Evolutionary conservation across 305 asterid genomes (phyloP).

Genomic region (Plantago lanceolata): DNA sequence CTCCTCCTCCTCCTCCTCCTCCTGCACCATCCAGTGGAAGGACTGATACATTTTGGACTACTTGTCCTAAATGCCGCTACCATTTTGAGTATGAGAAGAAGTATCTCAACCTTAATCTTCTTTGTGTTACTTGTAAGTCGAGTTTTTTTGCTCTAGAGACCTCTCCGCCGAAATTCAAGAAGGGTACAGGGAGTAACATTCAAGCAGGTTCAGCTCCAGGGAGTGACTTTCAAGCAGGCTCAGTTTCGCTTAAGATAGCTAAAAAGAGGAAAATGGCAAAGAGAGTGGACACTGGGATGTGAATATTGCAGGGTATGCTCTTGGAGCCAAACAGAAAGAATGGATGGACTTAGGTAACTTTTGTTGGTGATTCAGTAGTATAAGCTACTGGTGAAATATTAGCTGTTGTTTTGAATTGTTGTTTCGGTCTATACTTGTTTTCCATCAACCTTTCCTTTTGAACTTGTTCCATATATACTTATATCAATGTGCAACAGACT

Average conservation of each 20-base stretch:
- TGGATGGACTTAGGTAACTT: not conserved
- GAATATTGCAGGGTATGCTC: conserved; percentile 15
- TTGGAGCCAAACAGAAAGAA: conserved; percentile 19
- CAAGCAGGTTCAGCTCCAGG: conserved; percentile 8
- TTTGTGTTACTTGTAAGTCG: conserved; percentile 51
- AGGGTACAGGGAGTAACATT: too few relatives aligned
- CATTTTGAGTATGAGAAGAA: conserved; percentile 49
- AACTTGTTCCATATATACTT: too few relatives aligned
- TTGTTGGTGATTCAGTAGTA: too few relatives aligned
- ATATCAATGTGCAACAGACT: too few relatives aligned
- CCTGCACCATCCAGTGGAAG: conserved; percentile 26
- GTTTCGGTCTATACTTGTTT: too few relatives aligned
- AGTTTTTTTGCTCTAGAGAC: conserved; percentile 58
- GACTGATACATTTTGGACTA: conserved; percentile 57
- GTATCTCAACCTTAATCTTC: conserved; percentile 58
- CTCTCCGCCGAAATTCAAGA: conserved; percentile 35
- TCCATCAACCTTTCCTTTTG: too few relatives aligned
- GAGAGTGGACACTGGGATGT: conserved; percentile 20
- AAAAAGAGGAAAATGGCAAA: conserved; percentile 21
- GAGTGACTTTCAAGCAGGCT: conserved; percentile 18
- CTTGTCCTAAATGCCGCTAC: conserved; percentile 51
- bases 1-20: conserved; percentile 24
- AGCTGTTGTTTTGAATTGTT: too few relatives aligned
- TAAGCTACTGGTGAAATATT: too few relatives aligned
- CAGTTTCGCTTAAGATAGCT: conserved; percentile 22